phyloP scores from a whole-genome alignment of 208 protist genomes.

The Leishmania aethiopica region DNA sequence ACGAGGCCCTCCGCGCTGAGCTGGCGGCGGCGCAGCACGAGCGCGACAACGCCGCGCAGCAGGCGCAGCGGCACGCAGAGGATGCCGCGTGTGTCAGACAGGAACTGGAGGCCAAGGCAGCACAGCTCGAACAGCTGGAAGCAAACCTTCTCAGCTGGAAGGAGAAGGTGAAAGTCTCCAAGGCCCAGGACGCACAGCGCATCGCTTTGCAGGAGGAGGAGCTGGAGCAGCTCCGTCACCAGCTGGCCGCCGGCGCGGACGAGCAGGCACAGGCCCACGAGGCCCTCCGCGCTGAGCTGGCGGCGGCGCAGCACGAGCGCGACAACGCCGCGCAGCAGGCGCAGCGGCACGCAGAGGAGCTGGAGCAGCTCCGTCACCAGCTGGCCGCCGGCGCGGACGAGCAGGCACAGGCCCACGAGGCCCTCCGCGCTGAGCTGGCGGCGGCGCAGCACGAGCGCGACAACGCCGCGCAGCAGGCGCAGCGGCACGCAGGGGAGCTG shows the following conservation, averaged over 20 bases:
- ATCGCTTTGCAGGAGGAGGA: conserved; percentile 4
- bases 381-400: not conserved
- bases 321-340: not conserved
- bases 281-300: not conserved
- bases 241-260: not conserved
- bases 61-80: not conserved
- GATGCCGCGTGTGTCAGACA: not conserved
- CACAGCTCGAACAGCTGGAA: conserved; percentile 2
- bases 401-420: not conserved
- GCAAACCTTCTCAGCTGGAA: not conserved
- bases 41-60: not conserved
- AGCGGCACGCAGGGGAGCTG: not conserved
- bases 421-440: not conserved
- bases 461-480: not conserved
- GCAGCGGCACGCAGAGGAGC: not conserved
- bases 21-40: not conserved
- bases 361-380: too few species aligned
- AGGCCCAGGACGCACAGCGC: conserved; percentile 12
- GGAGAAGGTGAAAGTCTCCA: conserved; percentile 21
- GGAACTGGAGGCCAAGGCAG: not conserved
- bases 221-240: not conserved
- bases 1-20: not conserved
- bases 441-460: not conserved
- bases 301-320: not conserved
- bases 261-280: not conserved